These are phyloP conservation scores for Phytophthora brassicae DNA, from an alignment of 352 stramenopile species.

Conservation along the genomic window DNA sequence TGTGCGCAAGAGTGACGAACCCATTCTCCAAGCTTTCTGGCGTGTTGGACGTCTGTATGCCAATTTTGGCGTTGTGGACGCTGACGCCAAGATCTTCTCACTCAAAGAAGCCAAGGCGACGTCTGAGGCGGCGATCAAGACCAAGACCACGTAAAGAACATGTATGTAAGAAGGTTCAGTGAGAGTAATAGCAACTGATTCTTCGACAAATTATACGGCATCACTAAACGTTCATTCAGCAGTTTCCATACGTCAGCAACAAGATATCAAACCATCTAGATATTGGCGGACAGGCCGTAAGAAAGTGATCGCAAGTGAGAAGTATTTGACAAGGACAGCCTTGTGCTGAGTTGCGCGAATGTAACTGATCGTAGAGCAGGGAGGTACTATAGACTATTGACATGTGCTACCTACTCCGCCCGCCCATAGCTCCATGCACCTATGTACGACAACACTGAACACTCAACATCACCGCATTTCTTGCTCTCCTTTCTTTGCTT, in stretches of 20 bases:
- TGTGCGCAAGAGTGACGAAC: constrained; percentile 65
- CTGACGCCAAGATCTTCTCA: constrained; percentile 66
- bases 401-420: constrained; percentile 20
- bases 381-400: constrained; percentile 42
- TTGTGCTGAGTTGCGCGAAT: constrained; percentile 4
- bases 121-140: constrained; percentile 34
- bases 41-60: constrained; percentile 64
- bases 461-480: constrained; percentile 22
- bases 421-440: constrained; percentile 11
- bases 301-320: too few relatives aligned
- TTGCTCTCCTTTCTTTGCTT: constrained; percentile 13
- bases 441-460: constrained; percentile 33
- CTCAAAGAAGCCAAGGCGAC: constrained; percentile 56
- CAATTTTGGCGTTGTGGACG: constrained; percentile 68
- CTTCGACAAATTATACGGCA: constrained; percentile 1
- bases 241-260: too few relatives aligned
- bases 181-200: constrained; percentile 22
- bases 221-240: constrained; percentile 8
- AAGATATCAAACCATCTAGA: too few relatives aligned
- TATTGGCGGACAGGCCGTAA: too few relatives aligned
- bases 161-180: constrained; percentile 7
- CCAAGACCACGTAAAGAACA: constrained; percentile 30
- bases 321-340: constrained; percentile 15
- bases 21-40: constrained; percentile 69
- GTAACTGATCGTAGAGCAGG: constrained; percentile 17